These are phyloP conservation scores for Musa troglodytarum DNA, from an alignment of 176 grass and related monocot species.

Conservation along the genomic window DNA sequence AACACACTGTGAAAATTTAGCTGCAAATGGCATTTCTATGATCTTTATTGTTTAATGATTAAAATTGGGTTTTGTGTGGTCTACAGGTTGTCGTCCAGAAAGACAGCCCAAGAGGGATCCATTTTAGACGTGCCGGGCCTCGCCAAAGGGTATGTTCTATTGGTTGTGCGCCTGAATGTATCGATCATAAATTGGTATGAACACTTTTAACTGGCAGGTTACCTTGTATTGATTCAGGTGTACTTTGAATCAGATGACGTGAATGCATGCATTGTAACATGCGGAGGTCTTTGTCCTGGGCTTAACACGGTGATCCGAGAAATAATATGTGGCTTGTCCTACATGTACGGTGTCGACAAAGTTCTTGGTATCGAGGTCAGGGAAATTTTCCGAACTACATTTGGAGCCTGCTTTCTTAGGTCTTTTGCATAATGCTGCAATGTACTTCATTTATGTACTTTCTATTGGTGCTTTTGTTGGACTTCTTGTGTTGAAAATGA, in stretches of 20 bases:
- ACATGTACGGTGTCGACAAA: constrained; percentile 17
- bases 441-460: not conserved
- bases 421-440: not conserved
- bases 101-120: constrained; percentile 12
- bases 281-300: constrained; percentile 20
- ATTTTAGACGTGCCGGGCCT: constrained; percentile 16
- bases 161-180: not conserved
- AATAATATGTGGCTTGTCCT: constrained; percentile 20
- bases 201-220: not conserved
- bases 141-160: constrained; percentile 1
- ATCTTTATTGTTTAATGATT: not conserved
- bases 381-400: not conserved
- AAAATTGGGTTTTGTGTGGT: not conserved
- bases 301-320: constrained; percentile 21
- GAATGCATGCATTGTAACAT: constrained; percentile 24
- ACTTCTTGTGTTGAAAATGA: not conserved
- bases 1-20: not conserved
- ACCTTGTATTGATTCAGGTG: constrained; percentile 1
- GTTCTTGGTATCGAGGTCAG: constrained; percentile 20
- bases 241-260: constrained; percentile 24
- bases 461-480: not conserved
- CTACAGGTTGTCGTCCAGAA: constrained; percentile 15
- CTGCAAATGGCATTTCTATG: not conserved
- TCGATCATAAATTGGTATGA: not conserved
- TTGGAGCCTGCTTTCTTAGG: not conserved